These are phyloP conservation scores for Botryosphaeria dothidea DNA, from an alignment of 2,329 filamentous ascomycete genomes.

Conservation along the genomic window DNA sequence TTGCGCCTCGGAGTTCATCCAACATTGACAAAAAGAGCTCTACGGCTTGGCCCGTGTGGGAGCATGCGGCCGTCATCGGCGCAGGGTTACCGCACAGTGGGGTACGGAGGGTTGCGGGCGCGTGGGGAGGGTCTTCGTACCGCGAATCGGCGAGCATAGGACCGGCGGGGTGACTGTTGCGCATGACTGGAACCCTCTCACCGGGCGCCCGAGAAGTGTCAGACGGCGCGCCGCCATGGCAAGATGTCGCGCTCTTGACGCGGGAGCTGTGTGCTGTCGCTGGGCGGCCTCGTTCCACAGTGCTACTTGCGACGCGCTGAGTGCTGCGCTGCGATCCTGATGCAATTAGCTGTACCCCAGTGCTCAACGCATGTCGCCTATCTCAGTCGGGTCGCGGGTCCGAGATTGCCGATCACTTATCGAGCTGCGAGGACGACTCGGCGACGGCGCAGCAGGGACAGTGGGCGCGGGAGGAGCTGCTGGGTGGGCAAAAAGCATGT, in stretches of 20 bases:
- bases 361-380: conserved; percentile 15
- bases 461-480: not conserved
- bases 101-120: not conserved
- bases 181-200: conserved; percentile 4
- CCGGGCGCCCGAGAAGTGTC: conserved; percentile 1
- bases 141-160: conserved; percentile 2
- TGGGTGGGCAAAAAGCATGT: not conserved
- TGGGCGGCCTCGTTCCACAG: conserved; percentile 6
- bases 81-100: not conserved
- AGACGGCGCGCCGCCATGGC: conserved; percentile 5
- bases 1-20: not conserved
- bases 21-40: not conserved
- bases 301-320: conserved; percentile 9
- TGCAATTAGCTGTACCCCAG: not conserved
- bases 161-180: conserved; percentile 2
- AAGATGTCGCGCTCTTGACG: not conserved
- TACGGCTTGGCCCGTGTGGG: conserved; percentile 1
- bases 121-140: not conserved
- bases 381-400: not conserved
- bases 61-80: conserved; percentile 11
- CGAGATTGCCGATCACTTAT: conserved; percentile 11
- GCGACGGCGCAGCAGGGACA: not conserved
- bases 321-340: conserved; percentile 1
- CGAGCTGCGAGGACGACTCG: not conserved
- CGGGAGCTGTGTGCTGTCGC: not conserved